Percentiles rank a stretch among this genome's conserved stretches.
These are phyloP conservation scores for Celoporthe dispersa DNA, from an alignment of 2,329 filamentous ascomycete genomes.

Conservation along the genomic window DNA sequence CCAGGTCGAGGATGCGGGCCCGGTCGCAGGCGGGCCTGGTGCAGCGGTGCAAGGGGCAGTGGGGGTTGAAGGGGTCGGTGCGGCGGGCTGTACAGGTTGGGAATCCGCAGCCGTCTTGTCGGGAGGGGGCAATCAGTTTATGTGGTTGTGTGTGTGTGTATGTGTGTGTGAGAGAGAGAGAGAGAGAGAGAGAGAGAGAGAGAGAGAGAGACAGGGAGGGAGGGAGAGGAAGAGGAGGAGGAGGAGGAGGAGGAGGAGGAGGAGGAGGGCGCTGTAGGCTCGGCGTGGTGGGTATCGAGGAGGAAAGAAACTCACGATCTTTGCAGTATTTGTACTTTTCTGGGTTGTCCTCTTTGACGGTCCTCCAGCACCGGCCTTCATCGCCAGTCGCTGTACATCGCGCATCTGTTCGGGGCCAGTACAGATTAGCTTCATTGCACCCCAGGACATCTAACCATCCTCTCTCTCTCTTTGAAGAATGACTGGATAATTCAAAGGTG, in stretches of 20 bases:
- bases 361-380: slow-evolving; percentile 29
- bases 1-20: slow-evolving; percentile 11
- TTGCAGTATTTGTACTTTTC: slow-evolving; percentile 32
- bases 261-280: no score
- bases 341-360: slow-evolving; percentile 33
- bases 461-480: neutral
- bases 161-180: neutral
- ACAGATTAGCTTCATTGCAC: neutral
- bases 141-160: neutral
- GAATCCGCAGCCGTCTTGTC: slow-evolving; percentile 32
- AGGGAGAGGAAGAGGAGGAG: no score
- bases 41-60: slow-evolving; percentile 31
- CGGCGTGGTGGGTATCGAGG: no score
- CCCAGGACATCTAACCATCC: no score
- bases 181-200: no score
- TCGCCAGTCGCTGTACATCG: slow-evolving; percentile 29
- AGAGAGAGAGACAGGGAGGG: no score
- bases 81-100: slow-evolving; percentile 28
- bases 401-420: slow-evolving; percentile 16
- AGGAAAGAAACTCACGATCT: slow-evolving; percentile 31
- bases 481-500: neutral
- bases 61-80: slow-evolving; percentile 6
- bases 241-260: neutral
- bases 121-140: neutral
- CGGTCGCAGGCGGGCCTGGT: slow-evolving; percentile 23